Conservation (phyloP, 495 filamentous ascomycete species). For the Hyphodiscus hymeniophilus region DNA sequence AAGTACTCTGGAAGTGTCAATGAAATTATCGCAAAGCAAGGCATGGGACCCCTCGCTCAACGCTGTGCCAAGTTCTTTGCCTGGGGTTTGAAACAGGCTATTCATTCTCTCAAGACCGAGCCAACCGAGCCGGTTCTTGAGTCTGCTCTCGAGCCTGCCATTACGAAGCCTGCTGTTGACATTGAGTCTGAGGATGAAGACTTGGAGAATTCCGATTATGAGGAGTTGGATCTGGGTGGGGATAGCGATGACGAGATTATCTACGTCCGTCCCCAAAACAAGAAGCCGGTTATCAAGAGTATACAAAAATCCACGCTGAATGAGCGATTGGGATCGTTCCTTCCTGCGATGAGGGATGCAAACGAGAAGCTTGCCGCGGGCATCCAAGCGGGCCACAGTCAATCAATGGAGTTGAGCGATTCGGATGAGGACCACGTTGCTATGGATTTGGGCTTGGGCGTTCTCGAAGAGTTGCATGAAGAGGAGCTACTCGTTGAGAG, state of each 20-base stretch:
- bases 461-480: slow-evolving; percentile 36
- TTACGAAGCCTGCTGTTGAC: neutral
- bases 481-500: neutral
- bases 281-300: slow-evolving; percentile 6
- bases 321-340: slow-evolving; percentile 20
- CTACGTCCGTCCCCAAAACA: slow-evolving; percentile 6
- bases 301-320: neutral
- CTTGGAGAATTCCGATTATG: neutral
- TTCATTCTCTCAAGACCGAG: neutral
- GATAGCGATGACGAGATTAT: slow-evolving; percentile 1
- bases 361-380: slow-evolving; percentile 36
- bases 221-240: too few species aligned
- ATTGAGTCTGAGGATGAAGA: neutral
- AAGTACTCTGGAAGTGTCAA: neutral
- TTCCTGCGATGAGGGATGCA: slow-evolving; percentile 39
- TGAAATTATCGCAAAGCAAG: neutral
- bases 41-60: neutral
- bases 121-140: neutral
- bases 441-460: slow-evolving; percentile 48
- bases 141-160: neutral
- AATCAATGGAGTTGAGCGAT: slow-evolving; percentile 16
- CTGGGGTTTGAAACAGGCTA: neutral
- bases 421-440: slow-evolving; percentile 34
- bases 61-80: neutral
- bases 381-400: slow-evolving; percentile 27